A percentile compares a stretch with the other conserved stretches of the same genome.
Evolutionary conservation across 2,329 filamentous ascomycete genomes (phyloP).

Genomic region (Aspergillus persii): DNA sequence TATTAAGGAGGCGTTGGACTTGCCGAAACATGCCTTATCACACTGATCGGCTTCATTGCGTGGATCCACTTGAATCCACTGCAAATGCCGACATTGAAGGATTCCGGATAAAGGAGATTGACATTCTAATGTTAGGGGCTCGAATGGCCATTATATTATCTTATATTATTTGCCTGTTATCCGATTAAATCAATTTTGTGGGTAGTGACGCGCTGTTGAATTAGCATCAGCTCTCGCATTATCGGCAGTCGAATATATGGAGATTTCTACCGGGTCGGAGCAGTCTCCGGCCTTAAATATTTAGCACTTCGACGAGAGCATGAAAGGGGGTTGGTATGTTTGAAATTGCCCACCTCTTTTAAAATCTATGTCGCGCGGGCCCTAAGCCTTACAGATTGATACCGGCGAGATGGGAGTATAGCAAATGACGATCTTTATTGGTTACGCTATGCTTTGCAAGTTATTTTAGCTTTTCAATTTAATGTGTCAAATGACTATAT

Average conservation of each 20-base stretch:
- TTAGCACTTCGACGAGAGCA: not conserved
- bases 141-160: too few species aligned
- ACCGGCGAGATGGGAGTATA: too few species aligned
- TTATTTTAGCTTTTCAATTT: too few species aligned
- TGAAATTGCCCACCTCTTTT: not conserved
- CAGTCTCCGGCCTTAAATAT: not conserved
- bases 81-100: not conserved
- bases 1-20: not conserved
- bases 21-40: not conserved
- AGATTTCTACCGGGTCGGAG: not conserved
- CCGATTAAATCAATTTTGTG: not conserved
- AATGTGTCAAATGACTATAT: too few species aligned
- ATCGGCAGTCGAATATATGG: not conserved
- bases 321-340: not conserved
- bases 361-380: too few species aligned
- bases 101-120: not conserved
- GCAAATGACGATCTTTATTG: too few species aligned
- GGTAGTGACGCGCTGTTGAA: not conserved
- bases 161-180: not conserved
- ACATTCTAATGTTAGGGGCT: too few species aligned
- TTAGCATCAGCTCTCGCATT: not conserved
- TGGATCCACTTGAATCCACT: not conserved
- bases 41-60: not conserved
- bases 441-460: too few species aligned
- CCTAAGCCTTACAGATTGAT: too few species aligned